phyloP scores from a whole-genome alignment of 139 green algal species.

The Chlamydomonas urium region DNA sequence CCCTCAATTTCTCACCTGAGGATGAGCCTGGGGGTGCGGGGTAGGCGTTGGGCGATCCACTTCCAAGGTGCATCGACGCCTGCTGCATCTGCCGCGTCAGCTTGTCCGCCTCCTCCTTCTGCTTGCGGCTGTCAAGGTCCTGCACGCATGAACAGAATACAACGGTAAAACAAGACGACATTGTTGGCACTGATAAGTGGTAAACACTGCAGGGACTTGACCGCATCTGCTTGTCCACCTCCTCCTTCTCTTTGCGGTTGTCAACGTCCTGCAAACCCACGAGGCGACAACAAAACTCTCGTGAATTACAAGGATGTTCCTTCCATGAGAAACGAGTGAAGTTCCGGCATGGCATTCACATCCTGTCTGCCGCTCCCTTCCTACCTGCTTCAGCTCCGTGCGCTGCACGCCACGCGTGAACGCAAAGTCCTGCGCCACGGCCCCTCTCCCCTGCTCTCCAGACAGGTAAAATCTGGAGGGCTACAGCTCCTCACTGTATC shows the following conservation, averaged over 20 bases:
- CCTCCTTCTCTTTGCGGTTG: no score
- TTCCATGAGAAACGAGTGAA: no score
- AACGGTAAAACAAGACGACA: neutral
- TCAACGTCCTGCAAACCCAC: neutral
- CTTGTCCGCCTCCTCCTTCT: neutral
- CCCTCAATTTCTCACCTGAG: no score
- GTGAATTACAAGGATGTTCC: no score
- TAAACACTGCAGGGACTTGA: neutral
- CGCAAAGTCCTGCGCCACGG: constrained; percentile 59
- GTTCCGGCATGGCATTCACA: no score
- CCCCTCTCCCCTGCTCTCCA: no score
- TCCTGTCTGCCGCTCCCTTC: no score
- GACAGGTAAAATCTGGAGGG: no score
- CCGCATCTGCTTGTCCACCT: no score
- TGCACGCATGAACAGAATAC: no score
- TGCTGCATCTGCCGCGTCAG: constrained; percentile 19
- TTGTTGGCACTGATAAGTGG: neutral
- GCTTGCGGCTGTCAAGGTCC: neutral
- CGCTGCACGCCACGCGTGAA: constrained; percentile 49
- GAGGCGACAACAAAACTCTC: neutral
- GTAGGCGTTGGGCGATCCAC: neutral
- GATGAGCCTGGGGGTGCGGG: no score
- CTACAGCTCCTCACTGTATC: neutral
- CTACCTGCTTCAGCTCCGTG: constrained; percentile 27
- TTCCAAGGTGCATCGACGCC: neutral